Conservation (phyloP, 1,284 basidiomycete species). For the Leccinum griseonigrum region DNA sequence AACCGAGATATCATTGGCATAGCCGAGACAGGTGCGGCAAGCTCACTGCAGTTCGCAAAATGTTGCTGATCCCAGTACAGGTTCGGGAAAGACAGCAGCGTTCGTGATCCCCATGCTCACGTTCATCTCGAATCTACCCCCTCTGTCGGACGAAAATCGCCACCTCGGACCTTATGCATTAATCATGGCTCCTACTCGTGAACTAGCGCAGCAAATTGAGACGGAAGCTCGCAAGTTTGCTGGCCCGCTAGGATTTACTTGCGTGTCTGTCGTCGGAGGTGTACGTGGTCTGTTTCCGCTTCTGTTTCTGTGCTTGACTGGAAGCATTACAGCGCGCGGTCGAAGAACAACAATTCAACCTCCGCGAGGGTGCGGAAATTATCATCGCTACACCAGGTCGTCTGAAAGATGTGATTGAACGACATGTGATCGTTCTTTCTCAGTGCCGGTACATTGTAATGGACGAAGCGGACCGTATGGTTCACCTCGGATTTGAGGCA, state of each 20-base stretch:
- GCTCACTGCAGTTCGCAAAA: background rate
- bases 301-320: constrained; percentile 6
- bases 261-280: constrained; percentile 97
- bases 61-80: constrained; percentile 39
- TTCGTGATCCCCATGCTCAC: constrained; percentile 98
- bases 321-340: constrained; percentile 62
- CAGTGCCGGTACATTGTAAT: constrained; percentile 98
- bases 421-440: constrained; percentile 90
- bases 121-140: constrained; percentile 86
- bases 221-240: constrained; percentile 91
- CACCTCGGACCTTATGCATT: constrained; percentile 93
- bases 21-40: constrained; percentile 83
- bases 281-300: constrained; percentile 44
- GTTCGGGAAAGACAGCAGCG: constrained; percentile 99
- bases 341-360: constrained; percentile 95
- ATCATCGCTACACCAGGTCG: constrained; percentile 98
- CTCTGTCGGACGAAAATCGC: constrained; percentile 86
- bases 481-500: constrained; percentile 94
- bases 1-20: constrained; percentile 98
- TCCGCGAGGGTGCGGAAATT: constrained; percentile 95
- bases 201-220: constrained; percentile 97
- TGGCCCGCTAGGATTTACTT: constrained; percentile 80
- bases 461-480: constrained; percentile 99
- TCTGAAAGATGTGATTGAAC: constrained; percentile 95
- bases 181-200: constrained; percentile 94